Evolutionary conservation across 345 rosid genomes (phyloP), one percentile per base, ranked within the genome.

Genomic region (Bretschneidera sinensis): DNA sequence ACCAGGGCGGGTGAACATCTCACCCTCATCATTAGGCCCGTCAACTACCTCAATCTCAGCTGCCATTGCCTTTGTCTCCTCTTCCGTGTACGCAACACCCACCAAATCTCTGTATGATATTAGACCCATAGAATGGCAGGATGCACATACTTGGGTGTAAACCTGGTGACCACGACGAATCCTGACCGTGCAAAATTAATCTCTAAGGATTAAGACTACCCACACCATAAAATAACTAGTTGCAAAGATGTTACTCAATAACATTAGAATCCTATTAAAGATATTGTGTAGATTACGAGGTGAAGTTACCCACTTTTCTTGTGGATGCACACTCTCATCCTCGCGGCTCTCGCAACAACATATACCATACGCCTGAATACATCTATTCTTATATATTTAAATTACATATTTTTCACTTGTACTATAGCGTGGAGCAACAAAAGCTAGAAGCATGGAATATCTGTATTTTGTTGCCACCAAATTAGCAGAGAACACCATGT

Each of bases 11-110:
- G 91, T 81, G 71, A 85, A 95, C 99, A 84, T 88, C 83, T 91
- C 98, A 64, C 98, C 96, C 89, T 95, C 99, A 74, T 95, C 98
- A 57, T 95, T 95, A 67, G 99, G 99, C 62, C 99, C 99, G 75
- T 95, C 98, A 55, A 70, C 91, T 18, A 91, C 98, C 82, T 95
- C 99, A 51, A 95, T 87, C 79, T 95, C 98, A 62, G 99, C 99
- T 19, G 98, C 98, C 97, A 95, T 95, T 51, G 97, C 99, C 75
- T 95, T 95, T 22, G 79, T 79, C 77, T 95, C 99, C 55, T 95
- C 99, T 78, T 95, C 97, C 2, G 99, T 95, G 69, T 91, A 95
- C 49, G 99, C 98, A 23, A 95, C 97, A 61, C 99, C 99, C 55
- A 91, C 96, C 68, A 95, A 70, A 76, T 91, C 99, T 71, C 98